A percentile compares a stretch with the other conserved stretches of the same genome.
Conservation (phyloP, 169 alveolate genomes). For the Plasmodium reichenowi region DNA sequence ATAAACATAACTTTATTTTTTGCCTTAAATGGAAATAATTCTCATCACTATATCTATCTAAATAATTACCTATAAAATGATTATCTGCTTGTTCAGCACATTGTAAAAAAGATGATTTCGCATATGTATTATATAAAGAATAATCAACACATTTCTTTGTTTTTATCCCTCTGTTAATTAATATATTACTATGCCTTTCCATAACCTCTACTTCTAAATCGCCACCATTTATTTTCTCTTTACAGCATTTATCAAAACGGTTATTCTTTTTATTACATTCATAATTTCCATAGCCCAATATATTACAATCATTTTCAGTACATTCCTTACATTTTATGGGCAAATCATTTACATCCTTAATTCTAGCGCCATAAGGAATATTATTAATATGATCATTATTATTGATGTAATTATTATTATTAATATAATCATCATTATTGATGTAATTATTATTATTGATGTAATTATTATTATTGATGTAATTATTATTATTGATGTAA, state of each 20-base stretch:
- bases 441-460: too few species aligned
- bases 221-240: background rate
- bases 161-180: slow-evolving; percentile 55
- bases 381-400: too few species aligned
- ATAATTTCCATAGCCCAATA: too few species aligned
- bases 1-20: slow-evolving; percentile 55
- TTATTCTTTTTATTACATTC: too few species aligned
- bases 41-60: slow-evolving; percentile 61
- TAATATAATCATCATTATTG: too few species aligned
- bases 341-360: too few species aligned
- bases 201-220: slow-evolving; percentile 59
- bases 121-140: slow-evolving; percentile 69
- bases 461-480: too few species aligned
- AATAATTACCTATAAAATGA: slow-evolving; percentile 70
- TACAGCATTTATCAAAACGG: background rate
- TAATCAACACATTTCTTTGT: slow-evolving; percentile 71
- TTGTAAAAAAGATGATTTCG: slow-evolving; percentile 72
- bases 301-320: too few species aligned
- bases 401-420: background rate
- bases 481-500: too few species aligned
- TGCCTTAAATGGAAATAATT: slow-evolving; percentile 67
- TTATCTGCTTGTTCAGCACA: slow-evolving; percentile 78
- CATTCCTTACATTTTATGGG: too few species aligned
- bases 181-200: slow-evolving; percentile 76
- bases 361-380: too few species aligned